Conservation (phyloP, 805 yeast genomes). For the Zygosaccharomyces rouxii region DNA sequence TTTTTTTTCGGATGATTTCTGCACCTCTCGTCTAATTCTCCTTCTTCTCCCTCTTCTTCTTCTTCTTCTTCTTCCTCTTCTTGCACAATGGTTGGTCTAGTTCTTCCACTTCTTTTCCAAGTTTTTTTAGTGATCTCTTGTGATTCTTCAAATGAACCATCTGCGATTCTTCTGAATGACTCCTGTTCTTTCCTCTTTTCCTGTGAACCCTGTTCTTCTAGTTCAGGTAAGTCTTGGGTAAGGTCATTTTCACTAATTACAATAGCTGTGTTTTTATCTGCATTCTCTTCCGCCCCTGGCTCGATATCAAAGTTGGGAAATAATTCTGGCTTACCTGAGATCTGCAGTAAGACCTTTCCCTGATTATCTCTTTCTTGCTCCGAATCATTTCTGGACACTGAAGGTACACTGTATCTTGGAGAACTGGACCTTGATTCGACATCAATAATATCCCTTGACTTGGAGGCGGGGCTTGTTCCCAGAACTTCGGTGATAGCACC, state of each 20-base stretch:
- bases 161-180: not conserved
- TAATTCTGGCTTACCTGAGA: conserved; percentile 16
- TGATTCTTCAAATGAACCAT: conserved; percentile 14
- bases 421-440: conserved; percentile 3
- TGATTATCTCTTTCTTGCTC: conserved; percentile 7
- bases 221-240: conserved; percentile 32
- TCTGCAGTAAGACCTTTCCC: conserved; percentile 15
- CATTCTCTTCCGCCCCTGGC: not conserved
- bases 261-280: conserved; percentile 5
- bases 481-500: conserved; percentile 20
- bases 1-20: conserved; percentile 7
- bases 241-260: conserved; percentile 26
- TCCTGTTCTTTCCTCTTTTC: not conserved
- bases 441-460: conserved; percentile 5
- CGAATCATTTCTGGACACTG: not conserved
- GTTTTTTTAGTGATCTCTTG: conserved; percentile 19
- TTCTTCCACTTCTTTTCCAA: conserved; percentile 10
- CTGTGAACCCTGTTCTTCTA: conserved; percentile 19
- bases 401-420: conserved; percentile 4
- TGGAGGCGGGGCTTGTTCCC: conserved; percentile 23
- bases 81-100: not conserved
- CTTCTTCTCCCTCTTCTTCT: not conserved
- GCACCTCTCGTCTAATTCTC: not conserved
- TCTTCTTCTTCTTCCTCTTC: conserved; percentile 7
- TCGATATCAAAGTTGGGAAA: conserved; percentile 1